These are phyloP conservation scores for Phoma sp. DNA, from an alignment of 2,329 filamentous ascomycete species.

Conservation along the genomic window DNA sequence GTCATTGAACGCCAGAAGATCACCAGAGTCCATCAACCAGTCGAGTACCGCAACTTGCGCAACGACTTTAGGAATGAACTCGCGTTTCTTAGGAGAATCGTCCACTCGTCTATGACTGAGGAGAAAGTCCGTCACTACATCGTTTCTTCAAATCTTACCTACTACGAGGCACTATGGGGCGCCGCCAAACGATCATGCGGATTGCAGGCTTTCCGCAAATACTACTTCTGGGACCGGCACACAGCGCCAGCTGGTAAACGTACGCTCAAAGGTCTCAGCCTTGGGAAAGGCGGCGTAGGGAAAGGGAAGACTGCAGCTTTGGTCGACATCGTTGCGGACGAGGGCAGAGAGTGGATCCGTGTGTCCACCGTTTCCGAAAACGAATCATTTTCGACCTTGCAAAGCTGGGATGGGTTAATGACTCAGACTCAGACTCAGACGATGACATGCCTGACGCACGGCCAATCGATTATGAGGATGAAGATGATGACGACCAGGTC, in stretches of 20 bases:
- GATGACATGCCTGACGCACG: conserved; percentile 45
- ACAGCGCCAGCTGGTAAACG: conserved; percentile 26
- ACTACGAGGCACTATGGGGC: conserved; percentile 69
- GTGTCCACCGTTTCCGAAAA: conserved; percentile 71
- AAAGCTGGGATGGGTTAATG: conserved; percentile 67
- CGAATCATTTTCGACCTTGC: conserved; percentile 72
- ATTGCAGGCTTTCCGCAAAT: conserved; percentile 61
- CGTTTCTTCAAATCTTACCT: conserved; percentile 71
- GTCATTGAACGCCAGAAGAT: conserved; percentile 41
- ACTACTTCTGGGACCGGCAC: conserved; percentile 44
- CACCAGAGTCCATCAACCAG: conserved; percentile 45
- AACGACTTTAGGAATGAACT: conserved; percentile 49
- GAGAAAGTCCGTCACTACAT: conserved; percentile 60
- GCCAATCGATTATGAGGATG: conserved; percentile 48
- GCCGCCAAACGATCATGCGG: conserved; percentile 65
- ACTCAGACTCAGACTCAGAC: conserved; percentile 55
- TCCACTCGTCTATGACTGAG: conserved; percentile 32
- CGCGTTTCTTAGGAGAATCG: conserved; percentile 41
- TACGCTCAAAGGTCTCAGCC: conserved; percentile 34
- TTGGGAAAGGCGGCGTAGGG: conserved; percentile 44
- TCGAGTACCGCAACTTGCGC: conserved; percentile 43
- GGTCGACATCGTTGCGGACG: conserved; percentile 70
- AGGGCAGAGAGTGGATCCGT: conserved; percentile 72
- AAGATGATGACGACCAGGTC: conserved; percentile 61
- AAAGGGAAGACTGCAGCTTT: conserved; percentile 60